Evolutionary conservation across 1,139 yeast genomes (phyloP), one percentile per base, ranked within the genome.

Genomic region (Keqinozyma sinolaborantium): DNA sequence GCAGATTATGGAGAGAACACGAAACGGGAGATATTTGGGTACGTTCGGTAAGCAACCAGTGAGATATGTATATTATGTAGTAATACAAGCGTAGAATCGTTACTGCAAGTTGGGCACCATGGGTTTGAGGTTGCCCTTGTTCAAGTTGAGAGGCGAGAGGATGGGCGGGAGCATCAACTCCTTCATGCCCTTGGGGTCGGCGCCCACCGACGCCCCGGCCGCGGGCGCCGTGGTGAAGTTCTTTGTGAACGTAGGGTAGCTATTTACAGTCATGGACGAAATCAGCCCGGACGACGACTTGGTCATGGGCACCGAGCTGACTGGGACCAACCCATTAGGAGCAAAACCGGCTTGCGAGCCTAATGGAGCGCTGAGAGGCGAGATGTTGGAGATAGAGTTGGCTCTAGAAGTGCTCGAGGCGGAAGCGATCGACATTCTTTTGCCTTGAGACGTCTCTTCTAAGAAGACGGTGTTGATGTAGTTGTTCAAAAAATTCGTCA

Each of bases 1-100:
- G 72, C 42, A 56, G 74, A 32, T 52, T 68, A 40, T 65, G 72
- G 73, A 51, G 74, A 33, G 69, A 53, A 21, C 57, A 56, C 34
- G 73, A 67, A 34, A 71, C 64, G 34, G 63, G 61, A 40, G 70
- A 65, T 31, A 60, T 68, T 33, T 69, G 74, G 74, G 72, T 68
- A 21, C 54, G 70, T 31, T 26, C 40, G 12, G 47, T 43, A 5
- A 39, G 42, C 25, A 28, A 28, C 6, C 29, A 30, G 14, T 10
- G 6, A 4, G 12, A 7, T 10, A 15, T 29, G 32, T 30, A 24
- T 24, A 21, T 10, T 19, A 26, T 16, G 30, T 28, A 12, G 21
- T 29, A 29, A 29, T 29, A 29, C 31, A 28, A 23, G 19, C n/a
- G 16, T 12, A 9, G 15, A 15, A 23, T 4, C 23, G 24, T n/a